Percentiles rank a stretch among this genome's conserved stretches.
Conservation (phyloP, 2,329 filamentous ascomycete species). For the Nemania sp. region DNA sequence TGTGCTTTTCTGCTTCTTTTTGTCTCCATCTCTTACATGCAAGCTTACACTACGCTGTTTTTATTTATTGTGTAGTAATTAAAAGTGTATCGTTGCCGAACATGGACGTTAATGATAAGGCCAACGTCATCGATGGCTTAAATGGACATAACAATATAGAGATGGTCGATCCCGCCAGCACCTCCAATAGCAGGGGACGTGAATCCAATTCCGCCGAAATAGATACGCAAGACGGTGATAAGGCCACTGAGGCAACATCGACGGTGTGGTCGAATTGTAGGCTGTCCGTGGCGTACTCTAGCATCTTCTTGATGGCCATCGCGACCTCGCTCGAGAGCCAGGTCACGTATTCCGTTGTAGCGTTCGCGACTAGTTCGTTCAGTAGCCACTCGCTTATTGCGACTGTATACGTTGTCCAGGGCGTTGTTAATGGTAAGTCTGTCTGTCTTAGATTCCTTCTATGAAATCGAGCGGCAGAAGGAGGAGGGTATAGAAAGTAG, state of each 20-base stretch:
- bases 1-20: neutral
- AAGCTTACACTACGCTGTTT: neutral
- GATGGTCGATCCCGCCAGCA: neutral
- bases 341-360: conserved; percentile 69
- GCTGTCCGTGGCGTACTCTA: conserved; percentile 48
- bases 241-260: conserved; percentile 50
- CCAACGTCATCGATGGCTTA: neutral
- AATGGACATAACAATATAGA: conserved; percentile 12
- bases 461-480: neutral
- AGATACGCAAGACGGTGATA: conserved; percentile 50
- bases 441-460: neutral
- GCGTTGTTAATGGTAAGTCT: conserved; percentile 37
- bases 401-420: conserved; percentile 38
- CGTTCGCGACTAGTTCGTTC: conserved; percentile 56
- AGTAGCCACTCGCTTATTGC: conserved; percentile 40
- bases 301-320: conserved; percentile 70
- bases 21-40: neutral
- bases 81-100: neutral
- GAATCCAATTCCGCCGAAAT: conserved; percentile 9
- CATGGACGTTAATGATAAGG: conserved; percentile 22
- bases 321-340: conserved; percentile 75
- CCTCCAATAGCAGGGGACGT: neutral
- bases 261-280: conserved; percentile 51
- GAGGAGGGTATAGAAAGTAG: neutral
- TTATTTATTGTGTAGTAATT: neutral